Conservation (phyloP, 2,329 filamentous ascomycete species). For the Harringtonia aguacate region DNA sequence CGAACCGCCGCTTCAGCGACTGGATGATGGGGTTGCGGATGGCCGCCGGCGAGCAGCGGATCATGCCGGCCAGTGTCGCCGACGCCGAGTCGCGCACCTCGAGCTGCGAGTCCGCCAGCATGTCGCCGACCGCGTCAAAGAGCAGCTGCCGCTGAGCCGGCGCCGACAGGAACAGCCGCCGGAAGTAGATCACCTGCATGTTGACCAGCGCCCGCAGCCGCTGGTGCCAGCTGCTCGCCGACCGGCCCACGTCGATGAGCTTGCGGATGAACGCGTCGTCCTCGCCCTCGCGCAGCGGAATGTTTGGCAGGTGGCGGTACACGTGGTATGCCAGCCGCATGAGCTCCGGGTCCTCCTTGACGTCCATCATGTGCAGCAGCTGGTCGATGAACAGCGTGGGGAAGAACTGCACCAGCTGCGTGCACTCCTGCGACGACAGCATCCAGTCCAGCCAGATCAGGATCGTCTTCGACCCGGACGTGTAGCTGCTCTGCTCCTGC, state of each 20-base stretch:
- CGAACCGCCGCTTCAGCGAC: conserved; percentile 69
- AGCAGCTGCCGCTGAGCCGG: conserved; percentile 65
- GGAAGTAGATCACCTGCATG: conserved; percentile 98
- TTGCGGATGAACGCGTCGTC: conserved; percentile 75
- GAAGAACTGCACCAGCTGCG: conserved; percentile 83
- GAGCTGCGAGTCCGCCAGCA: conserved; percentile 84
- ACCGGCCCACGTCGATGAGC: conserved; percentile 78
- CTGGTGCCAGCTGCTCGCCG: conserved; percentile 86
- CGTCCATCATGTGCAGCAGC: conserved; percentile 98
- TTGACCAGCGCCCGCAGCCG: conserved; percentile 90
- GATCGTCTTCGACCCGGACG: conserved; percentile 90
- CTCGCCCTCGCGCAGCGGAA: conserved; percentile 80
- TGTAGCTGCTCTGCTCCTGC: conserved; percentile 89
- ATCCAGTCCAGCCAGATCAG: conserved; percentile 90
- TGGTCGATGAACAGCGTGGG: conserved; percentile 82
- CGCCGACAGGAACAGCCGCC: conserved; percentile 79
- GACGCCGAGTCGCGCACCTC: conserved; percentile 92
- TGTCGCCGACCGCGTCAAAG: conserved; percentile 87
- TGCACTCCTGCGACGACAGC: conserved; percentile 86
- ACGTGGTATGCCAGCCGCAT: conserved; percentile 93
- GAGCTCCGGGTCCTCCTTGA: conserved; percentile 94
- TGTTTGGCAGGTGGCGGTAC: conserved; percentile 91
- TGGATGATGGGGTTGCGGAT: conserved; percentile 71
- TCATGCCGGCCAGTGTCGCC: conserved; percentile 92
- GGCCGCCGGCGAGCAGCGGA: conserved; percentile 77